Conservation (phyloP, 352 stramenopile species). For the Phytopythium ostracodes region DNA sequence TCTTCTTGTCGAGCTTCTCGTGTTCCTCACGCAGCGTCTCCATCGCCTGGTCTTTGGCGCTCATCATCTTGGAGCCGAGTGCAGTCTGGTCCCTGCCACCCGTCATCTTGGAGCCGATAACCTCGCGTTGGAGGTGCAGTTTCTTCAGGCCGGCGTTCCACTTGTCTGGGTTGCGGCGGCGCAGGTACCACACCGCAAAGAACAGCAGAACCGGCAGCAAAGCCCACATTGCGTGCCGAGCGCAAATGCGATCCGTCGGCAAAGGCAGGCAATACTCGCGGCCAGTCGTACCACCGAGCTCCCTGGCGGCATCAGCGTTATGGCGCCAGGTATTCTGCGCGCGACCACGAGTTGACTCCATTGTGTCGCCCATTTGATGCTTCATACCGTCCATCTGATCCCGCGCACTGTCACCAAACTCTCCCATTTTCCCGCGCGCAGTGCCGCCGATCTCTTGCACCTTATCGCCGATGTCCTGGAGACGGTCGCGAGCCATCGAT, state of each 20-base stretch:
- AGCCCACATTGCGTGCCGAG: constrained; percentile 37
- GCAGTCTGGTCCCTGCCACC: constrained; percentile 11
- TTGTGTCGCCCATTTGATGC: constrained; percentile 43
- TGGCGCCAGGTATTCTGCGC: constrained; percentile 53
- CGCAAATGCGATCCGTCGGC: constrained; percentile 36
- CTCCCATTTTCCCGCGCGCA: constrained; percentile 4
- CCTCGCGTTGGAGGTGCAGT: constrained; percentile 37
- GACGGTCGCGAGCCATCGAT: constrained; percentile 16
- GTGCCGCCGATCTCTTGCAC: constrained; percentile 6
- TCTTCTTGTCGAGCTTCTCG: constrained; percentile 31
- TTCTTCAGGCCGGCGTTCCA: constrained; percentile 56
- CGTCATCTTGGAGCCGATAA: constrained; percentile 41
- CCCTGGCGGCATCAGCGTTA: constrained; percentile 45
- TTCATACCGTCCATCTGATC: constrained; percentile 39
- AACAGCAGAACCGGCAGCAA: constrained; percentile 34
- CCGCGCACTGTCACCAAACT: constrained; percentile 10
- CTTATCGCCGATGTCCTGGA: constrained; percentile 15
- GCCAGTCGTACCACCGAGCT: constrained; percentile 16
- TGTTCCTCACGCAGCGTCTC: constrained; percentile 30
- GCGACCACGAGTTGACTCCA: constrained; percentile 28
- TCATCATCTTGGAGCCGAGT: constrained; percentile 18
- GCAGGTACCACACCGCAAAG: constrained; percentile 33
- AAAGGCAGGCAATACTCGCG: constrained; percentile 55
- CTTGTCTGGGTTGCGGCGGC: constrained; percentile 62
- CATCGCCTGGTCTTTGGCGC: constrained; percentile 32